Base-by-base conservation (phyloP, 768 basidiomycete species). In the Mycena crocata region DNA sequence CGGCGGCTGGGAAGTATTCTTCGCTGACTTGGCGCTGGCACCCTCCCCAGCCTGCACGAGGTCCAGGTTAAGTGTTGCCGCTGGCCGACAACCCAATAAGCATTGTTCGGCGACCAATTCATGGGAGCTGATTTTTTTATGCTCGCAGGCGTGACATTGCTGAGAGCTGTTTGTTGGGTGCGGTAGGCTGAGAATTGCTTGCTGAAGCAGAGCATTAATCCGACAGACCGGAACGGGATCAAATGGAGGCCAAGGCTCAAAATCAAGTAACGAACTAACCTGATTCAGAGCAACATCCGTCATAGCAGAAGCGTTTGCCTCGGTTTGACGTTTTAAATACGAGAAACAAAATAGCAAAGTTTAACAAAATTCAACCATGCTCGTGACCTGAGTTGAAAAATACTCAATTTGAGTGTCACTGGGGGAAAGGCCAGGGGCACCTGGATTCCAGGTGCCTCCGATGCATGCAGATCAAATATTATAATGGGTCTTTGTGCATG, bases 121-220 rank as follows among this genome's bases (percentile, higher is more conserved):
- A 21, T 57, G 21, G 23, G 10, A 15, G 21, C 32, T 40, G 3
- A 21, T 8, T 24, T 28, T 48, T 14, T 44, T 7, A 24, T 46
- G 0, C 19, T 44, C 21, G 19, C 42, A 55, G 62, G 32, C 55
- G 62, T 8, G 46, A 68, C 5, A 64, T 68, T 44, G 19, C 34
- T 19, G 64, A 68, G 62, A 68, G 62, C 40, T n/a, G n/a, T n/a
- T n/a, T 50, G 45, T 42, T 68, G 67, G 67, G 62, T 64, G 24
- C 67, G 45, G 10, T 59, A 50, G 62, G 62, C 67, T 0, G 67
- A 56, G 32, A n/a, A 23, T n/a, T n/a, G n/a, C 8, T 14, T 68
- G 21, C 30, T 61, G 23, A 51, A 68, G 17, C 48, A 31, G 15
- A 28, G 44, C 12, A 45, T 68, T 13, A 34, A 50, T n/a, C 46